A percentile compares a stretch with the other conserved stretches of the same genome.
These are phyloP conservation scores for Podaxis sp. DNA, from an alignment of 768 basidiomycete species.

Conservation along the genomic window DNA sequence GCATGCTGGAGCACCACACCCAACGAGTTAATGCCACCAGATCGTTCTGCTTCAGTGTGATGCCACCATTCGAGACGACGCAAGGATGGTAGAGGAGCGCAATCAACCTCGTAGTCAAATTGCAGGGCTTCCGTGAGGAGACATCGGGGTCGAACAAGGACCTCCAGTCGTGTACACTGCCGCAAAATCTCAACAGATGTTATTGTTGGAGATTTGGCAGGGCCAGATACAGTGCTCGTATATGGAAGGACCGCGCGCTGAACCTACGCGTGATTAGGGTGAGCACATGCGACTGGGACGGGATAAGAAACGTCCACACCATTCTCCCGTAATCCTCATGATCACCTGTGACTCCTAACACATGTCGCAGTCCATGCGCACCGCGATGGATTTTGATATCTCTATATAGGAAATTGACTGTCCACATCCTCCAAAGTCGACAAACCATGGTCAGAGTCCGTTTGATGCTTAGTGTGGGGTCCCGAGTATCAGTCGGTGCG, in stretches of 20 bases:
- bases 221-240: constrained; percentile 42
- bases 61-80: constrained; percentile 73
- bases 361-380: constrained; percentile 25
- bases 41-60: constrained; percentile 50
- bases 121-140: constrained; percentile 27
- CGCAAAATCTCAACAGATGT: constrained; percentile 46
- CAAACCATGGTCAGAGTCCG: constrained; percentile 52
- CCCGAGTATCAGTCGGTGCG: constrained; percentile 26
- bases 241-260: constrained; percentile 61
- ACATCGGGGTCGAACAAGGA: constrained; percentile 49
- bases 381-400: constrained; percentile 44
- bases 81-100: constrained; percentile 45
- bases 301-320: constrained; percentile 22
- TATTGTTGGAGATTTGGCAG: constrained; percentile 22
- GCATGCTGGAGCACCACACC: constrained; percentile 46
- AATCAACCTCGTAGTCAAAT: constrained; percentile 54
- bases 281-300: constrained; percentile 2
- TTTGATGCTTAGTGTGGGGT: constrained; percentile 33
- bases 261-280: constrained; percentile 33
- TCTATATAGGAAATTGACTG: constrained; percentile 47
- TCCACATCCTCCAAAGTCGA: constrained; percentile 51
- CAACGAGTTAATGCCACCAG: constrained; percentile 67
- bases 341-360: constrained; percentile 27
- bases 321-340: constrained; percentile 27
- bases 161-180: constrained; percentile 48